phyloP scores from a whole-genome alignment of 495 filamentous ascomycete genomes.

The Sporormia fimetaria region DNA sequence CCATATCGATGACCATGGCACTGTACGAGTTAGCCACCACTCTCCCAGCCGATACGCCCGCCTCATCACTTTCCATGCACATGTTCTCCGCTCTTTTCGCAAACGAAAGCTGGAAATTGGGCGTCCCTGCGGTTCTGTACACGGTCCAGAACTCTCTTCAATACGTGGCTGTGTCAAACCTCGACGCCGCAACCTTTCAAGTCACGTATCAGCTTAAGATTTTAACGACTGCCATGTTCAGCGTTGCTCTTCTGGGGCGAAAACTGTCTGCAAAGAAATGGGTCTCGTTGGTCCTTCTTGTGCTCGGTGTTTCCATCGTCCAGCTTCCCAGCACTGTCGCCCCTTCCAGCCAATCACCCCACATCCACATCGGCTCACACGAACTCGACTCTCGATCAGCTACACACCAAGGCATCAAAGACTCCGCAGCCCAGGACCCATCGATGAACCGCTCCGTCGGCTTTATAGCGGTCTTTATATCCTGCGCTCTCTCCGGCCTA shows the following conservation, averaged over 20 bases:
- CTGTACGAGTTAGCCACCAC: conserved; percentile 74
- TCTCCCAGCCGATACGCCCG: conserved; percentile 62
- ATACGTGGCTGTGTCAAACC: conserved; percentile 82
- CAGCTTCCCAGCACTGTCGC: conserved; percentile 52
- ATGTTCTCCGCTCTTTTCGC: conserved; percentile 74
- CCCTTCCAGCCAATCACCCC: too few relatives aligned
- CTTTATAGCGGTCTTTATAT: conserved; percentile 61
- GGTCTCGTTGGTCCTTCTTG: conserved; percentile 68
- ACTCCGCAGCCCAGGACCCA: conserved; percentile 58
- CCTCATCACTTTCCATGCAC: conserved; percentile 65
- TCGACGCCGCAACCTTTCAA: conserved; percentile 86
- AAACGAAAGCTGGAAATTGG: conserved; percentile 93
- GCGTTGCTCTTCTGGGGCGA: conserved; percentile 60
- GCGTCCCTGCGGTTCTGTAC: conserved; percentile 78
- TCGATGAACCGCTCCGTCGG: conserved; percentile 66
- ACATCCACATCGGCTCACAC: too few relatives aligned
- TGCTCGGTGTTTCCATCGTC: conserved; percentile 75
- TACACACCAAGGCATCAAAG: conserved; percentile 84
- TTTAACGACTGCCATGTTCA: conserved; percentile 81
- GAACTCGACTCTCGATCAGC: conserved; percentile 66
- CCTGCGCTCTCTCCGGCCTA: conserved; percentile 67
- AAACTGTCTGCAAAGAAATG: conserved; percentile 60
- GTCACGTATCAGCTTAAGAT: conserved; percentile 91
- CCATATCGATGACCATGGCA: conserved; percentile 72
- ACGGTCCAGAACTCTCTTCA: conserved; percentile 85